Conservation (phyloP, 2,329 filamentous ascomycete species). For the Reticulascus tulasneorum region DNA sequence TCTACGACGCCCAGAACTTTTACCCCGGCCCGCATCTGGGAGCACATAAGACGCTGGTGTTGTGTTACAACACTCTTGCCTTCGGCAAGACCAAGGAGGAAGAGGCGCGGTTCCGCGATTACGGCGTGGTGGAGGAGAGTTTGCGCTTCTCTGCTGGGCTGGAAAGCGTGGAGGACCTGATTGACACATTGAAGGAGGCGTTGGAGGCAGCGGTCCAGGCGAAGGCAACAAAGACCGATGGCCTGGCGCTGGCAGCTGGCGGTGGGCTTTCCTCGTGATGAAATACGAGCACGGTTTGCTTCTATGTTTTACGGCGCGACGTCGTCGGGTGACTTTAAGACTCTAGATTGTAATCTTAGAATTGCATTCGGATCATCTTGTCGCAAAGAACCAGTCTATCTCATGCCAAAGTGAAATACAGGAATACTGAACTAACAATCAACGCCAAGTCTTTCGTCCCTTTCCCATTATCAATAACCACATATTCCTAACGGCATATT, state of each 20-base stretch:
- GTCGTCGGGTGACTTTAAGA: too few species aligned
- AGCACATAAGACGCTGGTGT: slow-evolving; percentile 45
- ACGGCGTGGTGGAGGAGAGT: slow-evolving; percentile 35
- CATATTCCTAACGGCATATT: slow-evolving; percentile 11
- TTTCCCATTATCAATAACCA: slow-evolving; percentile 36
- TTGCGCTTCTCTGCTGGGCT: slow-evolving; percentile 45
- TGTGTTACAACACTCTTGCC: slow-evolving; percentile 43
- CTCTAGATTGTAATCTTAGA: too few species aligned
- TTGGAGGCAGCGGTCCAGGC: slow-evolving; percentile 37
- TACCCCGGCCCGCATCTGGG: slow-evolving; percentile 52
- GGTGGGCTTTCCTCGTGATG: too few species aligned
- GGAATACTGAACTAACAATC: too few species aligned
- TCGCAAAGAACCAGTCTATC: background rate
- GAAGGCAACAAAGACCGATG: slow-evolving; percentile 27
- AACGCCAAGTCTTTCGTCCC: slow-evolving; percentile 23
- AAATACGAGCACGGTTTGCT: too few species aligned
- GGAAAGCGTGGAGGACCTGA: slow-evolving; percentile 37
- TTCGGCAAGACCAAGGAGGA: slow-evolving; percentile 35
- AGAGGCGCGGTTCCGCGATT: slow-evolving; percentile 29
- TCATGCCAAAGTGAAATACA: background rate
- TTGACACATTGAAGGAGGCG: slow-evolving; percentile 33
- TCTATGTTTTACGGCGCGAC: too few species aligned
- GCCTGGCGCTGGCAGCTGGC: slow-evolving; percentile 3
- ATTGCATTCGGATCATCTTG: too few species aligned
- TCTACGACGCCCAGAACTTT: slow-evolving; percentile 46